Base-by-base conservation (phyloP, 176 grass and related monocot genomes). In the Aegilops longissima region DNA sequence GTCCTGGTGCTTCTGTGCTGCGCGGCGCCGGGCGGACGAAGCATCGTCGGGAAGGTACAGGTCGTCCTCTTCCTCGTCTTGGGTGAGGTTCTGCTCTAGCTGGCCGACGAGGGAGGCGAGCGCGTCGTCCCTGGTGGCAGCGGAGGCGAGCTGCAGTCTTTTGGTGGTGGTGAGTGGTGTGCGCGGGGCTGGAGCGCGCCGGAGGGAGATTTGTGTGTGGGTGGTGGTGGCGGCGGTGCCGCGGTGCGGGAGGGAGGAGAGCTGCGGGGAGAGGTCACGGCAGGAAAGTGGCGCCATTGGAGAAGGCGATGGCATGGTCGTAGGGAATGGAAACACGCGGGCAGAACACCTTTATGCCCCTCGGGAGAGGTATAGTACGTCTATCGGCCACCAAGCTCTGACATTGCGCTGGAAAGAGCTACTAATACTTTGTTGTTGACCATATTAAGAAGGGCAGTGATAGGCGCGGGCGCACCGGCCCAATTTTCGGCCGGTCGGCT, bases 21-120 rank as follows among this genome's bases (percentile, higher is more conserved):
- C 34, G 16, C 38, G 58, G 33, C 40, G 21, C 12, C 14, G 31
- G 18, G 38, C 17, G 4, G 62, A 58, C 8, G 64, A 65, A 1
- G 44, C 45, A 34, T 61, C 61, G 16, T 29, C 78, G 1, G 11
- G 18, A 11, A 36, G 47, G 78, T 83, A 69, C 64, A 33, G 27
- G 10, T 84, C 67, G 4, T 82, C 83, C 0, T 86, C 83, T 0
- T 89, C 82, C 0, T 86, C 86, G 0, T 88, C 82, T 1, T 84
- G 36, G 27, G 39, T 64, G 31, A 66, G 42, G 68, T 66, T 35
- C 67, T 51, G 71, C 1, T 92, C 84, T 14, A 97, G 80, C 20
- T 81, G 63, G 17, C 75, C 76, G 73, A 92, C 85, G 85, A 92
- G 73, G 77, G 90, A 97, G 67, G 86, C 89, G 12, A 90, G 66